Base-by-base conservation (phyloP, 495 filamentous ascomycete genomes). In the Penicillium atrosanguineum region DNA sequence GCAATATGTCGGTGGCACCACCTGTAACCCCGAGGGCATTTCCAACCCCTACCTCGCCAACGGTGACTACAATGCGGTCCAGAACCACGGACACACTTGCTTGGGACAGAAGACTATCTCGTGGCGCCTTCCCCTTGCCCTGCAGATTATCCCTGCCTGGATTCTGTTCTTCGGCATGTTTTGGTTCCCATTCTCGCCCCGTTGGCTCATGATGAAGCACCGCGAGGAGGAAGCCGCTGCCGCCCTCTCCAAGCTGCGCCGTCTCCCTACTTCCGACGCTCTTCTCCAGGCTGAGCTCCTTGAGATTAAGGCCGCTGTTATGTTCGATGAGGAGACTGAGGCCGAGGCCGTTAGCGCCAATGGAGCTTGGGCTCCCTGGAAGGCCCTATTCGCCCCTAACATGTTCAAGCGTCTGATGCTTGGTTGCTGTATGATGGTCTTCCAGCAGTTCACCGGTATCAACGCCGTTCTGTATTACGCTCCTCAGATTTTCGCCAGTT, bases 61-160 rank as follows among this genome's bases (percentile, higher is more conserved):
- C 36, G 60, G 61, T 6, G 63, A 45, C 34, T 74, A 65, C 56
- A 64, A 69, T 38, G 61, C 60, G 15, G 63, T 55, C 16, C 47
- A 50, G 25, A 87, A 91, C 67, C 87, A 80, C 63, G 87, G 88
- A 12, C 87, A 88, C n/a, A 87, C 82, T n/a, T 78, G 78, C 15
- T 63, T 72, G 2, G 70, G 69, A 16, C 66, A 75, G 56, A 75
- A 71, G 54, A 59, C 63, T 11, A 72, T 73, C 52, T 58, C 73
- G 6, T 31, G 65, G 80, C 62, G 80, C 7, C 71, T 81, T 18
- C 79, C 78, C 0, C 75, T 83, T 26, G 75, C 77, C 15, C 78
- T 82, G 49, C 78, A 82, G 50, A 68, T 68, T 48, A 50, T 81
- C 11, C 79, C 79, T 1, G 69, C 71, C 15, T 45, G 81, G 8